Conservation (phyloP, 2,329 filamentous ascomycete genomes). For the Emmonsiellopsis sp. region DNA sequence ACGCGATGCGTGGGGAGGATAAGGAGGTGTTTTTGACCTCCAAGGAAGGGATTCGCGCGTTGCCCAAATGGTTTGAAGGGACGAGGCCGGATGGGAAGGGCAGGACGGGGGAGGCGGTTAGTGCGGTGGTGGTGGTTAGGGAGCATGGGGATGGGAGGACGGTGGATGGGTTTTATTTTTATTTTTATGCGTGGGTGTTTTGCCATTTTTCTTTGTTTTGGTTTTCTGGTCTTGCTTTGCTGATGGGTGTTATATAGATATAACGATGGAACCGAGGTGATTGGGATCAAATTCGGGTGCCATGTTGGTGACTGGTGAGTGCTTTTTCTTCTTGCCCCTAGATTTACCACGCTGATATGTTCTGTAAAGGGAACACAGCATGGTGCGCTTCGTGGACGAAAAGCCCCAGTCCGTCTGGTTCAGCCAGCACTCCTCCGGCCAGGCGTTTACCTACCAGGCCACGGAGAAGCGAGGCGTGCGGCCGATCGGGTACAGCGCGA, state of each 20-base stretch:
- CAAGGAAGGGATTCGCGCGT: conserved; percentile 37
- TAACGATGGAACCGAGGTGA: conserved; percentile 45
- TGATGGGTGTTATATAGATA: conserved; percentile 24
- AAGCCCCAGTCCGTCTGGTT: conserved; percentile 51
- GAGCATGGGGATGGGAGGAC: conserved; percentile 43
- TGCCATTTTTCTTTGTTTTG: background rate
- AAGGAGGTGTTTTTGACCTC: conserved; percentile 45
- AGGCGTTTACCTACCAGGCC: conserved; percentile 52
- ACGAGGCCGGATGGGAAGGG: conserved; percentile 44
- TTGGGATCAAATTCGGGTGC: conserved; percentile 44
- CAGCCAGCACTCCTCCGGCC: conserved; percentile 53
- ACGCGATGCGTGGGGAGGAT: conserved; percentile 34
- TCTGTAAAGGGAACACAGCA: conserved; percentile 51
- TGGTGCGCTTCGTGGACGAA: conserved; percentile 55
- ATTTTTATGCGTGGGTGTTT: conserved; percentile 46
- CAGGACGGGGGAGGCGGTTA: conserved; percentile 42
- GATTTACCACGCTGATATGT: background rate
- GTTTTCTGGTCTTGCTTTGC: background rate
- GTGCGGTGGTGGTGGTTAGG: conserved; percentile 48
- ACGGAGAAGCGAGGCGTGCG: conserved; percentile 46
- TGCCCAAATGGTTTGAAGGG: conserved; percentile 44
- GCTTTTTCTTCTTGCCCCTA: background rate
- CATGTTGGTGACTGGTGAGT: conserved; percentile 55
- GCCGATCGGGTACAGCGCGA: conserved; percentile 50
- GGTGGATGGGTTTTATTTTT: conserved; percentile 56